A percentile compares a stretch with the other conserved stretches of the same genome.
These are phyloP conservation scores for Rhizopus sp. DNA, from an alignment of 371 early-diverging fungal species.

Conservation along the genomic window DNA sequence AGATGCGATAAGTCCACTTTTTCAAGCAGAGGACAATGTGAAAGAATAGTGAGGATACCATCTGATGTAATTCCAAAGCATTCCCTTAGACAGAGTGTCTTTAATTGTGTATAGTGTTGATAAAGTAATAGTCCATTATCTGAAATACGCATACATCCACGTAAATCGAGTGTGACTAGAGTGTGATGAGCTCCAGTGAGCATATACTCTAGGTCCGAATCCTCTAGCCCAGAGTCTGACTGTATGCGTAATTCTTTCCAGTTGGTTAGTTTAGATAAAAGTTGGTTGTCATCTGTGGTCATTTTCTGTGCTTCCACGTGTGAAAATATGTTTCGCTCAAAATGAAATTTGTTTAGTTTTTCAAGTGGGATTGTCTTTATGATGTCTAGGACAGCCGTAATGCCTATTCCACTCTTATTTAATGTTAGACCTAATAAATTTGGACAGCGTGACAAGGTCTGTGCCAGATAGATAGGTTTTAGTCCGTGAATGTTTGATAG, in stretches of 20 bases:
- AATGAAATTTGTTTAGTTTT: slow-evolving; percentile 15
- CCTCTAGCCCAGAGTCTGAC: neutral
- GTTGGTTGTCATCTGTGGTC: neutral
- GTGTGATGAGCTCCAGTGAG: neutral
- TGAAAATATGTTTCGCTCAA: slow-evolving; percentile 11
- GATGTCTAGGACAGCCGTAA: slow-evolving; percentile 24
- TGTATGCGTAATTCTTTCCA: neutral
- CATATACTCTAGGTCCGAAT: neutral
- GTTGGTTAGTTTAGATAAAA: neutral
- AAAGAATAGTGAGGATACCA: slow-evolving; percentile 3
- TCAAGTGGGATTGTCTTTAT: neutral
- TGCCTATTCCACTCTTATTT: slow-evolving; percentile 22
- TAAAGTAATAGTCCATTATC: slow-evolving; percentile 2
- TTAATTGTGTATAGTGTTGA: neutral
- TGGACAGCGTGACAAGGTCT: slow-evolving; percentile 22
- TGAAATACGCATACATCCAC: slow-evolving; percentile 6
- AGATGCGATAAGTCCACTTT: slow-evolving; percentile 14
- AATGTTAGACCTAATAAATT: slow-evolving; percentile 10
- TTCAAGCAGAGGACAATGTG: slow-evolving; percentile 13
- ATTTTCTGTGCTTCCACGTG: neutral
- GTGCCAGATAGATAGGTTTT: slow-evolving; percentile 14
- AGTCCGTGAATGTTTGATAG: slow-evolving; percentile 29
- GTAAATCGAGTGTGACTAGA: slow-evolving; percentile 7
- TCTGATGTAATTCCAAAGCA: slow-evolving; percentile 12
- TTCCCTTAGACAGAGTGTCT: slow-evolving; percentile 11